Evolutionary conservation across 108 stramenopile species (phyloP).

Genomic region (Nitzschia sp.): DNA sequence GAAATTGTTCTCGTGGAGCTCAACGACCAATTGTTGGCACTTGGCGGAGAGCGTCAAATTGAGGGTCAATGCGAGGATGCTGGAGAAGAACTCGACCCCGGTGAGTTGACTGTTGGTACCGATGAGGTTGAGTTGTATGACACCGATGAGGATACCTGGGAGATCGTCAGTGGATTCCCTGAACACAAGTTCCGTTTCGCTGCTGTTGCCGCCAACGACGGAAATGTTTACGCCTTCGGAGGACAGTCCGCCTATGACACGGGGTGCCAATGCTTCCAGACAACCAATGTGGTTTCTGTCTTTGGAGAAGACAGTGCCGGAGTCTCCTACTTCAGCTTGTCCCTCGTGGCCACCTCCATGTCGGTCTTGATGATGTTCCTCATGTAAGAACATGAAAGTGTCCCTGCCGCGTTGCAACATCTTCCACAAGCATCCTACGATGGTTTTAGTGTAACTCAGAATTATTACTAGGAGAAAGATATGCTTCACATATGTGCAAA

Average conservation of each 20-base stretch:
- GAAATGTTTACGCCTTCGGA: slow-evolving; percentile 62
- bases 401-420: background rate
- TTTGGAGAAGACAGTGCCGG: slow-evolving; percentile 18
- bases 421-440: too few species aligned
- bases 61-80: slow-evolving; percentile 34
- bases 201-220: slow-evolving; percentile 38
- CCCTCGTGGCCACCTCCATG: background rate
- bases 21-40: slow-evolving; percentile 54
- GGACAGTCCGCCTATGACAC: slow-evolving; percentile 62
- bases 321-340: background rate
- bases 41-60: slow-evolving; percentile 65
- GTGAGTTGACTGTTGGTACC: slow-evolving; percentile 37
- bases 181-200: slow-evolving; percentile 61
- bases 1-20: slow-evolving; percentile 59
- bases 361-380: background rate
- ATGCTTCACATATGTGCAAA: too few species aligned
- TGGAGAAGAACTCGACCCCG: slow-evolving; percentile 31
- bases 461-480: too few species aligned
- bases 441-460: too few species aligned
- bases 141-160: slow-evolving; percentile 40
- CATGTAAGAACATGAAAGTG: background rate
- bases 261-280: slow-evolving; percentile 61
- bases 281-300: slow-evolving; percentile 46
- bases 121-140: slow-evolving; percentile 61
- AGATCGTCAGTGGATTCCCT: slow-evolving; percentile 42